Percentiles rank a stretch among this genome's conserved stretches.
Evolutionary conservation across 2,329 filamentous ascomycete genomes (phyloP).

Genomic region (Colletotrichum sp.): DNA sequence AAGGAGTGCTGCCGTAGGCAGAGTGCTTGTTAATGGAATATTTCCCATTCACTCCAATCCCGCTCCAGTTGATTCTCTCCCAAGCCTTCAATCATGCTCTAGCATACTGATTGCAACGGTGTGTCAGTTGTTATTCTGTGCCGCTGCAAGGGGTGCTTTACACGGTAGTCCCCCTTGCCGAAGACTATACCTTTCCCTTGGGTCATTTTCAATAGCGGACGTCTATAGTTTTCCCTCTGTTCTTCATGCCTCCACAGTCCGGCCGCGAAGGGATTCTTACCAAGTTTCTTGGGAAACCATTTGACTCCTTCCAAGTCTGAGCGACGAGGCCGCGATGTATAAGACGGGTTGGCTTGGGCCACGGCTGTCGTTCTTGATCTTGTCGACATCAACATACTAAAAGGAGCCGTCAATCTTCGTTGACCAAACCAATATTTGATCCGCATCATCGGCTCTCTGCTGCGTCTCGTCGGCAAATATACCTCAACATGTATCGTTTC

Average conservation of each 20-base stretch:
- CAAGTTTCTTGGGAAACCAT: not conserved
- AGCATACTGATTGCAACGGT: not conserved
- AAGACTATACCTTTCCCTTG: not conserved
- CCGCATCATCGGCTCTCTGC: not conserved
- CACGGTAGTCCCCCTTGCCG: not conserved
- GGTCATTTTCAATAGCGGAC: not conserved
- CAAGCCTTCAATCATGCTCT: not conserved
- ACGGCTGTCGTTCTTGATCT: not conserved
- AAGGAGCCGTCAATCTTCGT: not conserved
- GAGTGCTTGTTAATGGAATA: not conserved
- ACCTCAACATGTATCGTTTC: not conserved
- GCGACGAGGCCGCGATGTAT: not conserved
- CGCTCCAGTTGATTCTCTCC: not conserved
- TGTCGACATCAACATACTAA: not conserved
- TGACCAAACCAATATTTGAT: not conserved
- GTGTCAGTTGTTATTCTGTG: not conserved
- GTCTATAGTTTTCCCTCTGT: slow-evolving; percentile 8
- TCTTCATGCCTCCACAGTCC: not conserved
- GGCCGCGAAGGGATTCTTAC: not conserved
- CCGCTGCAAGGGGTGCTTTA: not conserved
- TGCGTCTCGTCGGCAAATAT: not conserved
- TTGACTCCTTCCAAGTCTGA: not conserved
- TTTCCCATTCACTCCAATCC: not conserved
- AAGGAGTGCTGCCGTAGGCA: not conserved
- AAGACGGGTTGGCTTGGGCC: not conserved